These are phyloP conservation scores for Coniochaeta sp. DNA, from an alignment of 2,329 filamentous ascomycete genomes.

Conservation along the genomic window DNA sequence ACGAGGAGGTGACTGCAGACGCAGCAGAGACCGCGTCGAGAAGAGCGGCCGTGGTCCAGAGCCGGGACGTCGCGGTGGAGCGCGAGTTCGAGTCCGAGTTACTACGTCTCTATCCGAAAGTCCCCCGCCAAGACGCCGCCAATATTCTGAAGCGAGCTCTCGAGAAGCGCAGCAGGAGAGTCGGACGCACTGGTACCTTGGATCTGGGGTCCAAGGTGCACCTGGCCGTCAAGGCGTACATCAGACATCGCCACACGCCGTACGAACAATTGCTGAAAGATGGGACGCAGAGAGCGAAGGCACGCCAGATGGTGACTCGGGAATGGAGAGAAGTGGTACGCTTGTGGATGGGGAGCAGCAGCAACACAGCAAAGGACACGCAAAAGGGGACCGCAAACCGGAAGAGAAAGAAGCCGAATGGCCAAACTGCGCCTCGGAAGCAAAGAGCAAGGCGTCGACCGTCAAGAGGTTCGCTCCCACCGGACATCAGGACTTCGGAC, in stretches of 20 bases:
- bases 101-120: slow-evolving; percentile 28
- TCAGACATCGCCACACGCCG: slow-evolving; percentile 38
- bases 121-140: slow-evolving; percentile 26
- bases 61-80: slow-evolving; percentile 26
- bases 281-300: slow-evolving; percentile 9
- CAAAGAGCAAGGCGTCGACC: background rate
- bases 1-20: slow-evolving; percentile 18
- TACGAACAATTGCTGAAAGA: slow-evolving; percentile 33
- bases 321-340: slow-evolving; percentile 12
- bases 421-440: background rate
- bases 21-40: slow-evolving; percentile 22
- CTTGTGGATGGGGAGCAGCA: slow-evolving; percentile 12
- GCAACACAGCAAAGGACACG: background rate
- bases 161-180: slow-evolving; percentile 36
- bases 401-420: background rate
- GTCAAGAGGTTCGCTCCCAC: background rate
- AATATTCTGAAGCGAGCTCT: slow-evolving; percentile 32
- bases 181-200: slow-evolving; percentile 36
- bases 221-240: slow-evolving; percentile 41
- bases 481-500: background rate
- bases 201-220: slow-evolving; percentile 29
- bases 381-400: background rate
- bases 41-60: slow-evolving; percentile 24
- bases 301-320: slow-evolving; percentile 12
- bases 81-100: slow-evolving; percentile 26